phyloP scores from a whole-genome alignment of 352 stramenopile species.

The Saprolegnia diclina region DNA sequence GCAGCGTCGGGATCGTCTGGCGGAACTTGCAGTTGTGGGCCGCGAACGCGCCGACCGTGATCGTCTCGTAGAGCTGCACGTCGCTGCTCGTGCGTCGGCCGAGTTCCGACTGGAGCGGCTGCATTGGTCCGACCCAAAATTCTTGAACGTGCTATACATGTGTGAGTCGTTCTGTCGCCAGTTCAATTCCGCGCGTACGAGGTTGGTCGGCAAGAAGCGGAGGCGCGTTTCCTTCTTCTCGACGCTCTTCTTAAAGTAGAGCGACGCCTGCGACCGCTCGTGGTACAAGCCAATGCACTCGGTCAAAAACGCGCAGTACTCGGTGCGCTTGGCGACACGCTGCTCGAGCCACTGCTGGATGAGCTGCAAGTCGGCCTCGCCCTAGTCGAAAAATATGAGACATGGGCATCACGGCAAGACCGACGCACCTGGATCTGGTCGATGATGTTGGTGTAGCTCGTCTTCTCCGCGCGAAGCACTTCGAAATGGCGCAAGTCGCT shows the following conservation, averaged over 20 bases:
- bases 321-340: slow-evolving; percentile 51
- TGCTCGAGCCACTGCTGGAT: slow-evolving; percentile 71
- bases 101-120: slow-evolving; percentile 58
- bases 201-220: slow-evolving; percentile 72
- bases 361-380: slow-evolving; percentile 66
- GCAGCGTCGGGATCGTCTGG: slow-evolving; percentile 16
- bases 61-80: slow-evolving; percentile 59
- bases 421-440: slow-evolving; percentile 61
- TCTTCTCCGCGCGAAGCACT: slow-evolving; percentile 43
- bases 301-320: slow-evolving; percentile 54
- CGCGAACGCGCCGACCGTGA: slow-evolving; percentile 75
- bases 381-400: slow-evolving; percentile 26
- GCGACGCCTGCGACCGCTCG: slow-evolving; percentile 51
- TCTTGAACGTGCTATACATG: slow-evolving; percentile 61
- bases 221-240: slow-evolving; percentile 74
- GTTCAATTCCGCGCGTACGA: slow-evolving; percentile 38
- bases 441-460: slow-evolving; percentile 79
- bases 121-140: slow-evolving; percentile 70
- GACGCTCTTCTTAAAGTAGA: slow-evolving; percentile 69
- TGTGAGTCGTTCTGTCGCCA: neutral
- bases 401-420: neutral
- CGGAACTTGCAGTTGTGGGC: slow-evolving; percentile 80
- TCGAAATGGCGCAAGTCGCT: slow-evolving; percentile 32
- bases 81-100: slow-evolving; percentile 50
- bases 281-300: slow-evolving; percentile 70